Conservation (phyloP, 2,329 filamentous ascomycete species). For the Malbranchea cinnamomea region DNA sequence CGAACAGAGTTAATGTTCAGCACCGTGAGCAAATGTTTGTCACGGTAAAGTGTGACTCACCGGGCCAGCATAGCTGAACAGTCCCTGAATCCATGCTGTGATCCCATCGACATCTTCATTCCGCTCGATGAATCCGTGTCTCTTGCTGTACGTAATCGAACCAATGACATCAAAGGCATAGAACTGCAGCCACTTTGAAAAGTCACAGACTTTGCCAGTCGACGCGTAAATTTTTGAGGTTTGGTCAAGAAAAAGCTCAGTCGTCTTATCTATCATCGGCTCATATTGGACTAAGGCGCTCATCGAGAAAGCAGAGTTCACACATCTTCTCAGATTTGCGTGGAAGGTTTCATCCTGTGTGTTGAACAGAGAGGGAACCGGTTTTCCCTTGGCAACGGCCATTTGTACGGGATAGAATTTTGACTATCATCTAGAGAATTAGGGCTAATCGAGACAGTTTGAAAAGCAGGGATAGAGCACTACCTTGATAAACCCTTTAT, state of each 20-base stretch:
- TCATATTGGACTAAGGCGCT: slow-evolving; percentile 63
- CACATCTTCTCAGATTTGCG: slow-evolving; percentile 55
- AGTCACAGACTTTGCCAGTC: slow-evolving; percentile 10
- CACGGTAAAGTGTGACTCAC: slow-evolving; percentile 33
- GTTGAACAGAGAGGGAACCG: slow-evolving; percentile 59
- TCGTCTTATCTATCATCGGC: slow-evolving; percentile 62
- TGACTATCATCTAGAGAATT: slow-evolving; percentile 34
- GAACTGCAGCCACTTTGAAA: slow-evolving; percentile 52
- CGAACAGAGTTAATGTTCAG: no score
- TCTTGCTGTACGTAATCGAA: slow-evolving; percentile 60
- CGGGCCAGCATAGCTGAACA: slow-evolving; percentile 58
- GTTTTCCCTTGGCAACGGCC: slow-evolving; percentile 52
- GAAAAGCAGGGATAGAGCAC: not conserved
- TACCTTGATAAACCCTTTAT: slow-evolving; percentile 69
- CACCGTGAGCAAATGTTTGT: no score
- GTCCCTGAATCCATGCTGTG: slow-evolving; percentile 45
- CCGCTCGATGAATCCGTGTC: slow-evolving; percentile 59
- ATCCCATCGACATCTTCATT: slow-evolving; percentile 65
- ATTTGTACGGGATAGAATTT: slow-evolving; percentile 72
- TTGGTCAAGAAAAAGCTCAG: slow-evolving; percentile 52
- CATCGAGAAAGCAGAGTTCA: slow-evolving; percentile 68
- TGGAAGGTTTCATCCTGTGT: slow-evolving; percentile 57
- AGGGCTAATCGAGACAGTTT: slow-evolving; percentile 1
- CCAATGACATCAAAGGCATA: slow-evolving; percentile 74
- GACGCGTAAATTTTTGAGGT: slow-evolving; percentile 40